A percentile compares a stretch with the other conserved stretches of the same genome.
phyloP scores from a whole-genome alignment of 2,329 filamentous ascomycete species.

The Aphanoascus verrucosus region DNA sequence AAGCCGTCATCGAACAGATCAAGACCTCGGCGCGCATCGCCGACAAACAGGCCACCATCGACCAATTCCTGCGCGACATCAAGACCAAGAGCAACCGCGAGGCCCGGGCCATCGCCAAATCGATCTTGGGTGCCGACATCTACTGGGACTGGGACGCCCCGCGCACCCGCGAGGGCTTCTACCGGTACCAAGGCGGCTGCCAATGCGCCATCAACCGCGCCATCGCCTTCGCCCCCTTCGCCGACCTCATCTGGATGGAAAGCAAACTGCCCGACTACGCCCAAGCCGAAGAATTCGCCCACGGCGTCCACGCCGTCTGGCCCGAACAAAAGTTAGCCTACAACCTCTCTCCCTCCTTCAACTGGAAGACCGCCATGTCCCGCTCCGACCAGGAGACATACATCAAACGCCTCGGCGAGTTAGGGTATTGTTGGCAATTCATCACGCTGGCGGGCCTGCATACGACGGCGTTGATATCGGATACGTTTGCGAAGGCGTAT shows the following conservation, averaged over 20 bases:
- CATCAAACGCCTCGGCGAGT: conserved; percentile 71
- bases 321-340: conserved; percentile 98
- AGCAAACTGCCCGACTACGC: conserved; percentile 85
- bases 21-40: conserved; percentile 45
- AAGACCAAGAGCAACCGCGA: conserved; percentile 82
- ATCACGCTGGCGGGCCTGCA: conserved; percentile 95
- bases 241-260: conserved; percentile 99
- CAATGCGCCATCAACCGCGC: conserved; percentile 85
- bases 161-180: conserved; percentile 88
- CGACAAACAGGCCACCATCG: conserved; percentile 58
- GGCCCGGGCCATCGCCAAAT: conserved; percentile 66
- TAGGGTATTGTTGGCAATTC: conserved; percentile 99
- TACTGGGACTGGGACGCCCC: conserved; percentile 95
- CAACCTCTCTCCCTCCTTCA: conserved; percentile 97
- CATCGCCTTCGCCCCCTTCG: conserved; percentile 82
- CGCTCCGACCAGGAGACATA: conserved; percentile 91
- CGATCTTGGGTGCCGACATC: conserved; percentile 66
- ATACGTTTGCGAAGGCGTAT: conserved; percentile 79
- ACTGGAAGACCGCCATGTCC: conserved; percentile 97
- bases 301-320: conserved; percentile 86
- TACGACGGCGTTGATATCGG: conserved; percentile 83
- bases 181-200: conserved; percentile 82
- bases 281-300: conserved; percentile 86
- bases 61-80: conserved; percentile 54
- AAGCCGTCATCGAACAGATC: conserved; percentile 77